Percentiles rank a stretch among this genome's conserved stretches.
These are phyloP conservation scores for Vigna mungo DNA, from an alignment of 306 rosid genomes.

Conservation along the genomic window DNA sequence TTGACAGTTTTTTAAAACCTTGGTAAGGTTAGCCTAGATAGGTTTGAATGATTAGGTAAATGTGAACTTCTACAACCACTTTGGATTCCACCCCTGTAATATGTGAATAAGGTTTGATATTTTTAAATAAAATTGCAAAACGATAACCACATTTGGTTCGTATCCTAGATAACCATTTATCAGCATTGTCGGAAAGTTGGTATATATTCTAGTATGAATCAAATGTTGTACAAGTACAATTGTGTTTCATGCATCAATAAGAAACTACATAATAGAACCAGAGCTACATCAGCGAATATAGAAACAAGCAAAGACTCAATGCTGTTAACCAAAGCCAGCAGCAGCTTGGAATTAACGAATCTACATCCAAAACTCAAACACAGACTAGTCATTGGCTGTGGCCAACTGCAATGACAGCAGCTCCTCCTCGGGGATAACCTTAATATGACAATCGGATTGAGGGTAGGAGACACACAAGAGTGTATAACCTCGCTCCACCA, in stretches of 20 bases:
- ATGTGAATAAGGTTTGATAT: conserved; percentile 14
- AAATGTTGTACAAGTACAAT: conserved; percentile 2
- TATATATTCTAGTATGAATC: conserved; percentile 12
- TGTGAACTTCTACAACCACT: background rate
- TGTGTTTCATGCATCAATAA: conserved; percentile 27
- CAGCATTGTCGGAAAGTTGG: conserved; percentile 2
- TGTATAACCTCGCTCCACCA: conserved; percentile 86
- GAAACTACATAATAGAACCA: background rate
- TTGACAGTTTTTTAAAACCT: background rate
- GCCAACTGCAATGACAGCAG: conserved; percentile 85
- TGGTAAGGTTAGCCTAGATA: background rate
- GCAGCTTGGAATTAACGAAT: background rate
- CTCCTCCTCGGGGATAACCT: conserved; percentile 87
- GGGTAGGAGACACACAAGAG: conserved; percentile 81
- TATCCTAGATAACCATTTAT: background rate
- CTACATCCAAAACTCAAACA: conserved; percentile 24
- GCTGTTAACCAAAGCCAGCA: conserved; percentile 15
- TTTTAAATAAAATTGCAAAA: conserved; percentile 17
- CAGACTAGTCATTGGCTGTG: conserved; percentile 81
- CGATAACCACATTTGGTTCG: conserved; percentile 2
- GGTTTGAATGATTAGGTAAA: conserved; percentile 1
- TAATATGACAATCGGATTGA: conserved; percentile 76
- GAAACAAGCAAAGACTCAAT: conserved; percentile 35
- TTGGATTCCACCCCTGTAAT: conserved; percentile 26
- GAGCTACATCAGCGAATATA: conserved; percentile 8